Percentiles rank a stretch among this genome's conserved stretches.
Conservation (phyloP, 2,329 filamentous ascomycete genomes). For the Phaeosphaeriaceae sp. region DNA sequence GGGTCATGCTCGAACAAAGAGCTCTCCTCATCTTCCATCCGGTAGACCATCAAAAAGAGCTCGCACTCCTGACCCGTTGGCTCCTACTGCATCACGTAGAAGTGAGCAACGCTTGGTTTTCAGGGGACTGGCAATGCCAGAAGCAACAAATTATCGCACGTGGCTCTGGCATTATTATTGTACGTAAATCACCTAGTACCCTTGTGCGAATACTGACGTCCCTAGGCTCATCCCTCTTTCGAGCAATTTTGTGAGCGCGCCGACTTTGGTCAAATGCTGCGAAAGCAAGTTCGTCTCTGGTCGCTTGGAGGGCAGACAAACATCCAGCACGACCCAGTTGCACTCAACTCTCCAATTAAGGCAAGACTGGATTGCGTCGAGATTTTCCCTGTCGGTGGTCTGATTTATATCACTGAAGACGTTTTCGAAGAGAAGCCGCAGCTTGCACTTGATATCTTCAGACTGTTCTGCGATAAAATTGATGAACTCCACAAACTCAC, state of each 20-base stretch:
- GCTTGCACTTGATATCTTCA: conserved; percentile 45
- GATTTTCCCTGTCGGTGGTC: conserved; percentile 49
- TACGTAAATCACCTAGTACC: conserved; percentile 8
- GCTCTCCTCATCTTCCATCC: conserved; percentile 41
- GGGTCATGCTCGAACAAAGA: conserved; percentile 19
- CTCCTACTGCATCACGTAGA: conserved; percentile 39
- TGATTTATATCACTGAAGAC: conserved; percentile 54
- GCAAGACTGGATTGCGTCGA: conserved; percentile 32
- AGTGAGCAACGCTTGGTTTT: conserved; percentile 28
- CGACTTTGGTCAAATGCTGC: conserved; percentile 41
- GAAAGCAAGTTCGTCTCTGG: conserved; percentile 39
- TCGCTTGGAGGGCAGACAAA: conserved; percentile 39
- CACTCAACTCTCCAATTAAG: conserved; percentile 18
- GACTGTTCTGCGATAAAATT: conserved; percentile 42
- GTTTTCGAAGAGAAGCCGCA: conserved; percentile 49
- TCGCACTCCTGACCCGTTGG: conserved; percentile 42
- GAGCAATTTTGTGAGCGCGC: conserved; percentile 39
- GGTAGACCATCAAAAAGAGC: conserved; percentile 32
- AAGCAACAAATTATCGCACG: conserved; percentile 20
- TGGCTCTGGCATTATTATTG: conserved; percentile 37
- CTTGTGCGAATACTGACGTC: conserved; percentile 10
- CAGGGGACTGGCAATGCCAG: conserved; percentile 38
- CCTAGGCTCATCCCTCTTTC: conserved; percentile 40
- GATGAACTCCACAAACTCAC: conserved; percentile 22
- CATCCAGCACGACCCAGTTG: conserved; percentile 19